These are phyloP conservation scores for Lentinula sp. DNA, from an alignment of 768 basidiomycete genomes.

Conservation along the genomic window DNA sequence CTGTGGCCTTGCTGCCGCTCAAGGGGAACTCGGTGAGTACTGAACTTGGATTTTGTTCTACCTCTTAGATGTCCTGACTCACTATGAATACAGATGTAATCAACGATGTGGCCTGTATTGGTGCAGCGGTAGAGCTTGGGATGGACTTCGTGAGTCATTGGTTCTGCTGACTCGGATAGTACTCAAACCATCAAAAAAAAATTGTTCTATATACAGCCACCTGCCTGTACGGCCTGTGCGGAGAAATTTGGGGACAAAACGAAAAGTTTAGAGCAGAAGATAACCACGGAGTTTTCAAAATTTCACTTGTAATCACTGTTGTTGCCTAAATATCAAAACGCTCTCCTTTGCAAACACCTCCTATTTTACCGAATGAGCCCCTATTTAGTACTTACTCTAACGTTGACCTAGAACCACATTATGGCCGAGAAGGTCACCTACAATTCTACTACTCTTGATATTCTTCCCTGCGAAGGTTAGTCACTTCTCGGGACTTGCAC, in stretches of 20 bases:
- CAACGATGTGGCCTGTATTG: not conserved
- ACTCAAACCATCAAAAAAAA: not conserved
- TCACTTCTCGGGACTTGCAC: not conserved
- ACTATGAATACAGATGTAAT: not conserved
- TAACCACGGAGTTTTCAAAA: not conserved
- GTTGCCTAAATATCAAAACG: not conserved
- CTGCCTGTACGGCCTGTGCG: not conserved
- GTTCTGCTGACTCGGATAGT: not conserved
- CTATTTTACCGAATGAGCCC: not conserved
- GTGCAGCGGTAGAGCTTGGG: not conserved
- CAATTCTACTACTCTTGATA: too few relatives aligned
- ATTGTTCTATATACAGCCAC: not conserved
- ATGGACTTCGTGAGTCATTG: not conserved
- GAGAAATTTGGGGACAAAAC: not conserved
- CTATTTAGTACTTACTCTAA: not conserved
- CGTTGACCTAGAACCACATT: not conserved
- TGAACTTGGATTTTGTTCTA: not conserved
- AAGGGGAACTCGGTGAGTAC: not conserved
- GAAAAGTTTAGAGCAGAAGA: not conserved
- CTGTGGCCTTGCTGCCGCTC: slow-evolving; percentile 1
- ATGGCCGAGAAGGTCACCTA: not conserved
- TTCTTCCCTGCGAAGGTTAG: not conserved
- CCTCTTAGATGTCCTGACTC: not conserved
- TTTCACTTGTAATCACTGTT: not conserved
- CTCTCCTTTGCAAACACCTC: not conserved